A percentile compares a stretch with the other conserved stretches of the same genome.
These are phyloP conservation scores for Scytalidium sp. DNA, from an alignment of 2,329 filamentous ascomycete species.

Conservation along the genomic window DNA sequence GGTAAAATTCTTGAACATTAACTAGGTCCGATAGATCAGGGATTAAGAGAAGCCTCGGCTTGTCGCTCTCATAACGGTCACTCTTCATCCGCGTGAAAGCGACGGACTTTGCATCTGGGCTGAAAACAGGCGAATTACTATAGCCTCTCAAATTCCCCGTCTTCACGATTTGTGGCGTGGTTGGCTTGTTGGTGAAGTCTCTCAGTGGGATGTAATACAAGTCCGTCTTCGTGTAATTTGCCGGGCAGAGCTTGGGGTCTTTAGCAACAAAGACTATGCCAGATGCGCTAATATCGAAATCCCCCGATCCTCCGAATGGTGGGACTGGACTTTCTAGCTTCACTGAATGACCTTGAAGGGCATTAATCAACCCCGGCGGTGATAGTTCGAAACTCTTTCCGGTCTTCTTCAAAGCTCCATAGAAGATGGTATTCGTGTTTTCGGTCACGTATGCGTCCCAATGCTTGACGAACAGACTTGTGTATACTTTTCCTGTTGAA, in stretches of 20 bases:
- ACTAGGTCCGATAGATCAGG: constrained; percentile 56
- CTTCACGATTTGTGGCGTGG: constrained; percentile 49
- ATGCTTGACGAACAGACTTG: constrained; percentile 73
- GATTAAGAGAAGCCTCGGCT: constrained; percentile 63
- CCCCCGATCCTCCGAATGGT: constrained; percentile 75
- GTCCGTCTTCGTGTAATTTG: constrained; percentile 77
- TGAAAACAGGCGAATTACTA: constrained; percentile 66
- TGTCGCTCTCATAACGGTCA: constrained; percentile 78
- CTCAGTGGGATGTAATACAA: constrained; percentile 70
- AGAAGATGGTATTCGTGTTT: constrained; percentile 71
- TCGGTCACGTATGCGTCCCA: constrained; percentile 76
- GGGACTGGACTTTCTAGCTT: constrained; percentile 65
- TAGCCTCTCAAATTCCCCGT: constrained; percentile 63
- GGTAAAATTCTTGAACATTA: constrained; percentile 60
- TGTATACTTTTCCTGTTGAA: constrained; percentile 69
- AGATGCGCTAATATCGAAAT: constrained; percentile 69
- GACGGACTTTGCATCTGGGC: constrained; percentile 65
- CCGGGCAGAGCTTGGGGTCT: constrained; percentile 67
- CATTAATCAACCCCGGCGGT: constrained; percentile 55
- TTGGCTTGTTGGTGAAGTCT: constrained; percentile 55
- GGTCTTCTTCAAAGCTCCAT: constrained; percentile 53
- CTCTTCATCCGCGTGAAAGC: constrained; percentile 78
- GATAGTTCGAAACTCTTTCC: constrained; percentile 27
- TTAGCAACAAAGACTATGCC: constrained; percentile 74
- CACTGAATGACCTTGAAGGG: constrained; percentile 43